Evolutionary conservation across 768 basidiomycete species (phyloP), one percentile per base, ranked within the genome.

Genomic region (Steccherinum ochraceum): DNA sequence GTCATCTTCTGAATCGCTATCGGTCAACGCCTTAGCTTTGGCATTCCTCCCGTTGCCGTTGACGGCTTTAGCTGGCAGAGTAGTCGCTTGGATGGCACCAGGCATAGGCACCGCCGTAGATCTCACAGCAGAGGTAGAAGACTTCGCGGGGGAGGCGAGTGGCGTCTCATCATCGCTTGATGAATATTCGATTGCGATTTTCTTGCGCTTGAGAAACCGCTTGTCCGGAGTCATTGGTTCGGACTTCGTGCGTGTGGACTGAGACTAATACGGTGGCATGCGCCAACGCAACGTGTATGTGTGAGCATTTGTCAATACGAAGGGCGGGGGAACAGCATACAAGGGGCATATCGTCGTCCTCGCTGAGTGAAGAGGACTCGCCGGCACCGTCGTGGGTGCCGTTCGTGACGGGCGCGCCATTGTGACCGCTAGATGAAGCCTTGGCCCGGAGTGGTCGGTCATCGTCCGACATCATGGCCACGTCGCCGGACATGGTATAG

Each of bases 101-200:
- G 70, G 68, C 67, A 69, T 73, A 30, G 69, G 60, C n/a, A 69
- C 64, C 3, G 69, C 64, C n/a, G n/a, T n/a, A n/a, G n/a, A n/a
- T n/a, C n/a, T n/a, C n/a, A n/a, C n/a, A 42, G 69, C 65, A 40
- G 74, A 66, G 21, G 62, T 63, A 16, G 61, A 51, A 50, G 68
- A 69, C 67, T 87, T 89, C 3, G 70, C 73, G 18, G 85, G 86
- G 23, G 86, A 84, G 45, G 86, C 82, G 35, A 88, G 75, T 48
- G 85, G 86, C 16, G 71, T 72, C 50, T 89, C 86, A 56, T 89
- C 84, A 43, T 87, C 86, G 53, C 81, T 84, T 24, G 82, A 85
- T 46, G 81, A 73, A 13, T 78, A 77, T 19, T 71, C 72, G 52
- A 74, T 74, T 23, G 69, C 63, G 21, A 72, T 67, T 59, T 79